Evolutionary conservation across 352 stramenopile species (phyloP), one percentile per base, ranked within the genome.

Genomic region (Pythium plurisporium): DNA sequence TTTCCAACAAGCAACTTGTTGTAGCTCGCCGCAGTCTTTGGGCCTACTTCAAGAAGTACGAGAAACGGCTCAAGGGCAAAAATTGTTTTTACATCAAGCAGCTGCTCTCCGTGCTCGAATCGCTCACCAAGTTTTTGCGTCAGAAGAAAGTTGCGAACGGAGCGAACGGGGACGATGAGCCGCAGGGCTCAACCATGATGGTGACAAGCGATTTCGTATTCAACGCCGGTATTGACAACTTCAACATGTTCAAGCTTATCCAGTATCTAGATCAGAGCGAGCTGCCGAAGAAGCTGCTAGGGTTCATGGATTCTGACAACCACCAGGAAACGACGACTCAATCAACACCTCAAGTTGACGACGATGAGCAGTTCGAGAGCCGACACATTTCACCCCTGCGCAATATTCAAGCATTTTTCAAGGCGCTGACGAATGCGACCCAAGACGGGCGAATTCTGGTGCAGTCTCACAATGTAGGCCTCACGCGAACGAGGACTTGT

Each of bases 11-110:
- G 44, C 72, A 92, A 49, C 56, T 91, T 7, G 79, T 93, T 1
- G 69, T 89, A 20, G 75, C 79, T 8, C 69, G 83, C 29, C 70
- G 86, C 27, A 87, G 73, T 23, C 56, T 95, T n/a, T 95, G 86
- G 86, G 70, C 76, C 1, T 95, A 95, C 59, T 93, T 90, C 25
- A 83, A 86, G 40, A 91, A 87, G 49, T 96, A 95, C 40, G 86
- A 96, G 49, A 93, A 88, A 59, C 71, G 84, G 3, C 81, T 96
- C 29, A 90, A 92, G 58, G 85, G 85, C 34, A 89, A 82, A 43
- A 96, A 96, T 58, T 55, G 65, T 12, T 95, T 93, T 47, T 96
- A 96, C 74, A 94, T 96, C 66, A 96, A 96, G 33, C 87, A 96
- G 42, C 57, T 96, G 14, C 65, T 96, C 30, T 76, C 79, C 4